These are phyloP conservation scores for Chiua virens DNA, from an alignment of 768 basidiomycete genomes.

Conservation along the genomic window DNA sequence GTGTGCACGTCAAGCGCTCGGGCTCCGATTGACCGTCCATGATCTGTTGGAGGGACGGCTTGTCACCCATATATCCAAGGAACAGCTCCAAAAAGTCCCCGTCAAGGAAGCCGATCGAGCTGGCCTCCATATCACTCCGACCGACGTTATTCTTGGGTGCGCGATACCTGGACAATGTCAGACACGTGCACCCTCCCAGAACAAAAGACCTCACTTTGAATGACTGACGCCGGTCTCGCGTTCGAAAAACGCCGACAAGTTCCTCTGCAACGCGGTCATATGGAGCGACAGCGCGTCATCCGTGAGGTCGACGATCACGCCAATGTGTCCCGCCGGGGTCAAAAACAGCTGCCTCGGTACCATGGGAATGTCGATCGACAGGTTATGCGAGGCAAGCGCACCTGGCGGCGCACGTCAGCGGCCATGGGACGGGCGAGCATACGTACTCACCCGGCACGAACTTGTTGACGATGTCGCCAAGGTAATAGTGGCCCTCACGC, in stretches of 20 bases:
- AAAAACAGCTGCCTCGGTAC: conserved; percentile 68
- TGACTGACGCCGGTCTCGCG: conserved; percentile 60
- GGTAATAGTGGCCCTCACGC: conserved; percentile 65
- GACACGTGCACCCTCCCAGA: not conserved
- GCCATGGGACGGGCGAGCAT: not conserved
- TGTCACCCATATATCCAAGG: conserved; percentile 41
- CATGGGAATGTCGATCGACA: conserved; percentile 42
- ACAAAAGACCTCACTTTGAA: conserved; percentile 47
- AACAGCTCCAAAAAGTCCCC: conserved; percentile 82
- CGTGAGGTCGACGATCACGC: conserved; percentile 62
- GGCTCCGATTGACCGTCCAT: conserved; percentile 57
- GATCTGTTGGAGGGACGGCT: conserved; percentile 48
- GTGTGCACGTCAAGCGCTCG: conserved; percentile 52
- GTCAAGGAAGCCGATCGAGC: conserved; percentile 79
- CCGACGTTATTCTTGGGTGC: conserved; percentile 60
- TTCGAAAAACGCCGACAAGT: conserved; percentile 55
- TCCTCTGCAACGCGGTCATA: conserved; percentile 73
- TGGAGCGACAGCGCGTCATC: conserved; percentile 50
- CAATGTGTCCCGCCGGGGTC: conserved; percentile 78
- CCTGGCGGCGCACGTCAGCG: conserved; percentile 41
- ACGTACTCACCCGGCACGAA: conserved; percentile 58
- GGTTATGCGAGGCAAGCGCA: conserved; percentile 47
- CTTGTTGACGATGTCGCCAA: conserved; percentile 77
- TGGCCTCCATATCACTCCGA: conserved; percentile 53
- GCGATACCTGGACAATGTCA: conserved; percentile 53